phyloP scores from a whole-genome alignment of 2,329 filamentous ascomycete species.

The Microdochium bolleyi region DNA sequence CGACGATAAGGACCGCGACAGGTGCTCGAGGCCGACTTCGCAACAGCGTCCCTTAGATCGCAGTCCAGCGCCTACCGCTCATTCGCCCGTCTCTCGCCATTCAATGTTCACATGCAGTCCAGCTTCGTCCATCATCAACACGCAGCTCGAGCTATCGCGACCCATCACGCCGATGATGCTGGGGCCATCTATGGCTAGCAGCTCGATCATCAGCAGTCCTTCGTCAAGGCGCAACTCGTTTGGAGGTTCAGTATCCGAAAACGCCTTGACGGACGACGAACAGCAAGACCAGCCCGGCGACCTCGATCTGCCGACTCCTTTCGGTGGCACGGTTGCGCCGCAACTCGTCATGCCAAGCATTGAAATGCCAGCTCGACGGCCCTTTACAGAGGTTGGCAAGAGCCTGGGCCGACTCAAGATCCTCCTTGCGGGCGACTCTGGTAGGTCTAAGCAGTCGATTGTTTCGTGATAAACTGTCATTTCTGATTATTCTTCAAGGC shows the following conservation, averaged over 20 bases:
- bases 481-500: conserved; percentile 36
- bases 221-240: conserved; percentile 46
- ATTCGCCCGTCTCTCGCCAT: conserved; percentile 19
- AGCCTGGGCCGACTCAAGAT: conserved; percentile 80
- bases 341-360: conserved; percentile 99
- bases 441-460: conserved; percentile 30
- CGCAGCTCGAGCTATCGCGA: conserved; percentile 26
- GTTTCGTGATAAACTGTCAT: conserved; percentile 5
- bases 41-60: conserved; percentile 7
- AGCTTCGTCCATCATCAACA: conserved; percentile 16
- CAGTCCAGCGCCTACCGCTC: conserved; percentile 5
- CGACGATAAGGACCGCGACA: conserved; percentile 13
- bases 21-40: conserved; percentile 4
- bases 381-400: conserved; percentile 84
- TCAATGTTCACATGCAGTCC: conserved; percentile 22
- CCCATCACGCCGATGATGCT: conserved; percentile 37
- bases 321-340: conserved; percentile 46
- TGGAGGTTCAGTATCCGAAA: conserved; percentile 37
- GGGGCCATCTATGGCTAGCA: conserved; percentile 26
- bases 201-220: conserved; percentile 35
- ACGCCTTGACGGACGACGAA: conserved; percentile 33
- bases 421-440: conserved; percentile 73
- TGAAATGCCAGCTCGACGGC: conserved; percentile 77
- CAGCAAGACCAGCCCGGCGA: conserved; percentile 27
- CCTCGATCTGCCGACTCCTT: conserved; percentile 28